phyloP scores from a whole-genome alignment of 176 grass and related monocot species.

The Poa pratensis region DNA sequence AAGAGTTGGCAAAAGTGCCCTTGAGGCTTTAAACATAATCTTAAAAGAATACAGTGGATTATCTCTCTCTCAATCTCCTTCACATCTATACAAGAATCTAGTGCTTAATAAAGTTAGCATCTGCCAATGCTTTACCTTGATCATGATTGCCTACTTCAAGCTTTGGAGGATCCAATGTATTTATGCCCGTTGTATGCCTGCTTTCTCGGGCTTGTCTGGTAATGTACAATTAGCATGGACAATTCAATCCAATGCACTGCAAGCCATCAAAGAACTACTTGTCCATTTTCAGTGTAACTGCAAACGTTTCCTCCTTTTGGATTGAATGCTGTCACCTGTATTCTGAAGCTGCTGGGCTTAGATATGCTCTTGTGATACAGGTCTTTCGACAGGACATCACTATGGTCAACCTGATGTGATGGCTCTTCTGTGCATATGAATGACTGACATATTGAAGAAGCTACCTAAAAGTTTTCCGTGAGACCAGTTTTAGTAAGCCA shows the following conservation, averaged over 20 bases:
- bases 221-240: background rate
- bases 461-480: constrained; percentile 15
- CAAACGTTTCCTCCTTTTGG: background rate
- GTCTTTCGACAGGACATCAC: constrained; percentile 12
- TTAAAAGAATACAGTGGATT: background rate
- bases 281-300: constrained; percentile 23
- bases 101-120: background rate
- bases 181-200: background rate
- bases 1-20: background rate
- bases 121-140: background rate
- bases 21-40: background rate
- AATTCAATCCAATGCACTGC: constrained; percentile 3
- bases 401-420: constrained; percentile 15
- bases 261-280: constrained; percentile 10
- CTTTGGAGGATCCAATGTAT: background rate
- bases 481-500: constrained; percentile 24
- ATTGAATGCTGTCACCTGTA: constrained; percentile 11
- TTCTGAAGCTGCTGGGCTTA: constrained; percentile 24
- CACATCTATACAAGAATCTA: background rate
- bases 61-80: background rate
- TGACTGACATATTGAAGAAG: background rate
- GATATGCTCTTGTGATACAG: constrained; percentile 31
- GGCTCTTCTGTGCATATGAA: background rate
- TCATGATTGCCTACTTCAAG: constrained; percentile 9
- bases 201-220: background rate